Conservation (phyloP, 495 filamentous ascomycete species). For the Penicillium lividum region DNA sequence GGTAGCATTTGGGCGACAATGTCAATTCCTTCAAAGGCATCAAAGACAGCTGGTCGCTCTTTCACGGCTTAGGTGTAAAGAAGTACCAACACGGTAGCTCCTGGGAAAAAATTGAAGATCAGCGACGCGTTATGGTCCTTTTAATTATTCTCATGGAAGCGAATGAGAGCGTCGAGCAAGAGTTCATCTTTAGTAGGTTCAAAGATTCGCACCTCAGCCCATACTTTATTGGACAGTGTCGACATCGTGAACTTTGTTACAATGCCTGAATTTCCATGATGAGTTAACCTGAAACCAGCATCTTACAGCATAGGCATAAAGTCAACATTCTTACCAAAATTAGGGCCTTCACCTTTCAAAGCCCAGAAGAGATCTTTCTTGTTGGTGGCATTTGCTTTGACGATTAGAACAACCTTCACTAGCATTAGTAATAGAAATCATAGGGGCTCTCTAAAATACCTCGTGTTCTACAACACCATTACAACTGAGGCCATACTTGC, state of each 20-base stretch:
- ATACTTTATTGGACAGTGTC: background rate
- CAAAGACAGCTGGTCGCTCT: conserved; percentile 1
- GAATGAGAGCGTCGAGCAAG: conserved; percentile 13
- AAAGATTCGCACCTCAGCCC: background rate
- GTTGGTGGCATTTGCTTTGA: background rate
- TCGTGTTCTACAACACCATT: background rate
- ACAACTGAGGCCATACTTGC: background rate
- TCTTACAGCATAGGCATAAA: background rate
- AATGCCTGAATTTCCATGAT: background rate
- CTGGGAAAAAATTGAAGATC: conserved; percentile 13
- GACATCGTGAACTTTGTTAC: background rate
- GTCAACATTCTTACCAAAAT: background rate
- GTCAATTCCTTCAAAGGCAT: conserved; percentile 3
- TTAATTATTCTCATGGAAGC: conserved; percentile 18
- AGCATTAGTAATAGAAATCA: background rate
- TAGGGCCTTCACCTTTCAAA: background rate
- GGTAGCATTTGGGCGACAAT: background rate
- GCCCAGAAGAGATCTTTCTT: background rate
- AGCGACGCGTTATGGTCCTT: conserved; percentile 22
- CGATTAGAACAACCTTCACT: background rate
- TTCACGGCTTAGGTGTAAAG: conserved; percentile 2
- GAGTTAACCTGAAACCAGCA: too few relatives aligned
- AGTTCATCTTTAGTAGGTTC: background rate
- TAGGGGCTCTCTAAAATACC: background rate
- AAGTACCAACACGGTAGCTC: conserved; percentile 1